Base-by-base conservation (phyloP, 257 asterid species). In the Jacaranda copaia region DNA sequence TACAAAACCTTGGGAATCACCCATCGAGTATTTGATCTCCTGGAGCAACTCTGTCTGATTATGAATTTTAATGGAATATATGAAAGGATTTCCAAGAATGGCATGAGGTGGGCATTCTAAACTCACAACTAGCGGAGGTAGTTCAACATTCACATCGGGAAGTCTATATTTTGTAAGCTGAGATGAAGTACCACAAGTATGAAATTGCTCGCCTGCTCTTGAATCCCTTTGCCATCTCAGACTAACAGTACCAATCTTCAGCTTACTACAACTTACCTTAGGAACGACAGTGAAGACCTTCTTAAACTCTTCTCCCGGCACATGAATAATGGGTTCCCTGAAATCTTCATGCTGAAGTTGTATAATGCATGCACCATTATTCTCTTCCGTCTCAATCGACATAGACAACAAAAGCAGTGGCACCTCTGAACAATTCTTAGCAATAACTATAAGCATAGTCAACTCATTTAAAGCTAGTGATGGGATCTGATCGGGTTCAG, bases 241-340 rank as follows among this genome's bases (percentile, higher is more conserved):
- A 80, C 85, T 73, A 67, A 96, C 85, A 1, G 85, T 83, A 11
- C 99, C 98, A 7, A 88, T 82, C 58, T 80, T 83, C 80, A 96
- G 80, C 46, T 83, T 84, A 18, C 74, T 60, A 39, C 59, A 74
- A 38, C 70, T 85, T 77, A 76, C 88, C 79, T 73, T 88, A 8
- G 99, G 97, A 75, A 83, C 80, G 79, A 96, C 78, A 3, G 85
- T 74, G 83, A 96, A 96, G 60, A 90, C 91, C 88, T 96, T 92
- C 90, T 87, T 96, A 81, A 91, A 96, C 84, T 89, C 98, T 78
- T 92, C 98, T 25, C 98, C 98, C 2, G 98, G 97, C 78, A 84
- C 93, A 68, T 93, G 89, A 76, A 84, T 83, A 12, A 86, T 74
- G 6, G 87, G 80, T 68, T 88, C 85, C 72, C 36, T 63, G 32